A percentile compares a stretch with the other conserved stretches of the same genome.
These are phyloP conservation scores for Cadophora gregata DNA, from an alignment of 2,329 filamentous ascomycete genomes.

Conservation along the genomic window DNA sequence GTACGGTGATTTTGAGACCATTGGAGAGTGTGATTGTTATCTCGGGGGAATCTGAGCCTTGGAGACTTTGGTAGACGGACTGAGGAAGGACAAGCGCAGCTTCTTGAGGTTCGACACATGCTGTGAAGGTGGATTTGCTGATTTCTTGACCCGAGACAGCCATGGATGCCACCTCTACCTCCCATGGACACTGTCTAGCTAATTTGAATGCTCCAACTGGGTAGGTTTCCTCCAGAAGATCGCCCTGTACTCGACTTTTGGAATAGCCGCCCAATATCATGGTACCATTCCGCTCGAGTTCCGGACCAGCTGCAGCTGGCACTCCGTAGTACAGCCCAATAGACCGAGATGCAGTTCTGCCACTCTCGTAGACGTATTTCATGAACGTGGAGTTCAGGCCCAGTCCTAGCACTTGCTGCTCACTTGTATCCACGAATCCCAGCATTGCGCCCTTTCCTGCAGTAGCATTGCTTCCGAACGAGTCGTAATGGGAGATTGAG, in stretches of 20 bases:
- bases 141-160: background rate
- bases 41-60: background rate
- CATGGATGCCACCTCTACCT: constrained; percentile 17
- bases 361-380: constrained; percentile 13
- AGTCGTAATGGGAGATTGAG: constrained; percentile 1
- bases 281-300: constrained; percentile 18
- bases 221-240: constrained; percentile 18
- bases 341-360: constrained; percentile 15
- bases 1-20: constrained; percentile 13
- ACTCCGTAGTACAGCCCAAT: constrained; percentile 26
- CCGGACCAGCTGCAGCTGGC: constrained; percentile 6
- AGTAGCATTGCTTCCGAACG: background rate
- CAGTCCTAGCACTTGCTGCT: constrained; percentile 22
- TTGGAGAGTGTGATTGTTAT: constrained; percentile 20
- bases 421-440: constrained; percentile 14
- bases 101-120: constrained; percentile 25
- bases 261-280: constrained; percentile 25
- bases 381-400: constrained; percentile 25
- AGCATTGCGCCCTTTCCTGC: background rate
- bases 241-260: constrained; percentile 13
- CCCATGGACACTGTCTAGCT: constrained; percentile 22
- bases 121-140: constrained; percentile 16
- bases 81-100: constrained; percentile 15
- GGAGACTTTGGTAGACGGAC: background rate
- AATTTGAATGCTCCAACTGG: constrained; percentile 17